Percentiles rank a stretch among this genome's conserved stretches.
phyloP scores from a whole-genome alignment of 345 rosid species.

The Raphanus raphanistrum region DNA sequence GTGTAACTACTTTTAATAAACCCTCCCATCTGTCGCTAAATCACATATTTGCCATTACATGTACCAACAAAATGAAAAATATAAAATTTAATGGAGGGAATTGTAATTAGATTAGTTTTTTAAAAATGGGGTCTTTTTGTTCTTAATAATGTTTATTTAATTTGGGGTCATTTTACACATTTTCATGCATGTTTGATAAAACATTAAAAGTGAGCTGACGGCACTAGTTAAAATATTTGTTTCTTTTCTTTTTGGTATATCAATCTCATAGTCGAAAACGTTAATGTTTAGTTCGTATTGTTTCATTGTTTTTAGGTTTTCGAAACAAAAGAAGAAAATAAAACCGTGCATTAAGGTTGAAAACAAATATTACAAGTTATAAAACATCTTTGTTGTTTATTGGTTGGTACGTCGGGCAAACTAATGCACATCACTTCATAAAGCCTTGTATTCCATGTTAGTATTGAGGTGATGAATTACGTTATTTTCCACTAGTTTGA shows the following conservation, averaged over 20 bases:
- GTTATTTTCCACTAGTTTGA: not conserved
- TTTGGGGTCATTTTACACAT: not conserved
- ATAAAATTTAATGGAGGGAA: not conserved
- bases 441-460: not conserved
- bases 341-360: too few species aligned
- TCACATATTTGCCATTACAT: constrained; percentile 27
- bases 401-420: not conserved
- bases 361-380: too few species aligned
- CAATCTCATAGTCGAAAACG: too few species aligned
- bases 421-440: not conserved
- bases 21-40: constrained; percentile 7
- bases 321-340: too few species aligned
- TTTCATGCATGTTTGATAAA: not conserved
- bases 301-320: too few species aligned
- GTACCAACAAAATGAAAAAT: not conserved
- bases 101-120: not conserved
- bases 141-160: not conserved
- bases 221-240: not conserved
- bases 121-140: not conserved
- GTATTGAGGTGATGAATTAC: not conserved
- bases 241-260: too few species aligned
- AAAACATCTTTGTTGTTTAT: not conserved
- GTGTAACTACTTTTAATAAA: constrained; percentile 27
- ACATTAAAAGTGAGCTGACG: not conserved
- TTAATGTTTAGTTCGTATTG: too few species aligned